Evolutionary conservation across 2,329 filamentous ascomycete genomes (phyloP).

Genomic region (Cyphellophora europaea): DNA sequence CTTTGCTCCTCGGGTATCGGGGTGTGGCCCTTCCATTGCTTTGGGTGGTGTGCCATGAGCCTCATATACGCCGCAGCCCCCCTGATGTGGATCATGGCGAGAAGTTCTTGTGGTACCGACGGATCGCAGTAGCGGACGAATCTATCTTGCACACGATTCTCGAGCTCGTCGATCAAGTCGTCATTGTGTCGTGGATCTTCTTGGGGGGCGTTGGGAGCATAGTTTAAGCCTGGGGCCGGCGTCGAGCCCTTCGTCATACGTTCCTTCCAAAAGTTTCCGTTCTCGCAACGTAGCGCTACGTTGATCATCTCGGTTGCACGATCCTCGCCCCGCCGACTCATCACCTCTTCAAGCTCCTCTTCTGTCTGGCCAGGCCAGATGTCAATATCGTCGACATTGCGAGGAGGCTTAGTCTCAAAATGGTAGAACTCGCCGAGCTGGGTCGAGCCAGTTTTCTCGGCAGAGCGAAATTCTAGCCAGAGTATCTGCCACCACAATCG

Average conservation of each 20-base stretch:
- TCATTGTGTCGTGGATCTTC: constrained; percentile 12
- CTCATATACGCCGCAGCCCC: neutral
- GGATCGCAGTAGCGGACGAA: constrained; percentile 27
- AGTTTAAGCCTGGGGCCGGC: constrained; percentile 1
- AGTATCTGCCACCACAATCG: constrained; percentile 56
- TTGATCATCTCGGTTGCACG: constrained; percentile 13
- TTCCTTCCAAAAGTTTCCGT: constrained; percentile 5
- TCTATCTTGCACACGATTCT: constrained; percentile 23
- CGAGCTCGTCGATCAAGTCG: constrained; percentile 19
- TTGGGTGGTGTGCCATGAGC: neutral
- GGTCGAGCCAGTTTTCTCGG: constrained; percentile 1
- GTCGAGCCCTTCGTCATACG: constrained; percentile 2
- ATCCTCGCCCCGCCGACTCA: too few relatives aligned
- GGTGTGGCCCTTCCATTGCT: neutral
- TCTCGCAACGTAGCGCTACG: constrained; percentile 7
- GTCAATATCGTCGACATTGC: constrained; percentile 52
- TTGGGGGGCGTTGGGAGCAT: too few relatives aligned
- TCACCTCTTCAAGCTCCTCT: constrained; percentile 5
- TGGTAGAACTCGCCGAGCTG: constrained; percentile 9
- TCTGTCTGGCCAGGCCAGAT: constrained; percentile 34
- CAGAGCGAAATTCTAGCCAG: constrained; percentile 1
- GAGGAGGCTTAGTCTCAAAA: constrained; percentile 28
- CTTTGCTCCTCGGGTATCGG: neutral
- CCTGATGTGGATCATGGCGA: constrained; percentile 21
- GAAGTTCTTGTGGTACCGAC: constrained; percentile 28